Evolutionary conservation across 2,329 filamentous ascomycete genomes (phyloP).

Genomic region (Trichoderma hamatum): DNA sequence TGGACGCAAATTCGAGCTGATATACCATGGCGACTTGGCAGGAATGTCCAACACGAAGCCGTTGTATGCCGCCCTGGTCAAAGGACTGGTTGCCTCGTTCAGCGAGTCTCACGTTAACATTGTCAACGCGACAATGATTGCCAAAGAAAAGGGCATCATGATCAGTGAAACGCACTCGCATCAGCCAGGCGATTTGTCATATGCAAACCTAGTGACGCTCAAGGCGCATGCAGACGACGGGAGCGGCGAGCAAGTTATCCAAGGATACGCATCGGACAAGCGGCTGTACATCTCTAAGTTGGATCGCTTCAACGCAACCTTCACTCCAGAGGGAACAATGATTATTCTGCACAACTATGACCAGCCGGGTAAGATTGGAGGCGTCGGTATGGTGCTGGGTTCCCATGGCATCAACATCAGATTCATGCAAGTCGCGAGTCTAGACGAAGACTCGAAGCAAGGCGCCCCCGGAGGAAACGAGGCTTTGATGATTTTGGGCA

Average conservation of each 20-base stretch:
- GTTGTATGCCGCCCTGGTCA: slow-evolving; percentile 76
- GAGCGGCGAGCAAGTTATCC: slow-evolving; percentile 52
- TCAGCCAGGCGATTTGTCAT: slow-evolving; percentile 63
- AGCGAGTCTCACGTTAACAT: slow-evolving; percentile 75
- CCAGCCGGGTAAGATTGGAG: slow-evolving; percentile 79
- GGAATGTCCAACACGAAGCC: slow-evolving; percentile 74
- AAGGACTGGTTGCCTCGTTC: slow-evolving; percentile 72
- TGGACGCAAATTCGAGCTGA: slow-evolving; percentile 72
- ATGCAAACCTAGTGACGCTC: slow-evolving; percentile 72
- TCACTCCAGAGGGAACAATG: slow-evolving; percentile 72
- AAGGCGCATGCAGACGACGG: slow-evolving; percentile 51
- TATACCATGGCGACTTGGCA: slow-evolving; percentile 76
- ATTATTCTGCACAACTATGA: slow-evolving; percentile 84
- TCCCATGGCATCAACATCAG: slow-evolving; percentile 74
- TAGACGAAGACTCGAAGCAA: slow-evolving; percentile 42
- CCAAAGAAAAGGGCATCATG: slow-evolving; percentile 75
- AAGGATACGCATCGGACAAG: slow-evolving; percentile 68
- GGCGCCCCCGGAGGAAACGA: slow-evolving; percentile 41
- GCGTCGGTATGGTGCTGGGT: slow-evolving; percentile 72
- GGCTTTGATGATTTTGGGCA: slow-evolving; percentile 80
- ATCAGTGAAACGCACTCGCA: slow-evolving; percentile 73
- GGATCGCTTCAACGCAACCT: slow-evolving; percentile 73
- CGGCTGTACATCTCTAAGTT: slow-evolving; percentile 71
- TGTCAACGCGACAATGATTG: slow-evolving; percentile 76
- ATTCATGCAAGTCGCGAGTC: slow-evolving; percentile 73